phyloP scores from a whole-genome alignment of 2,329 filamentous ascomycete genomes.

The Leptographium procerum region DNA sequence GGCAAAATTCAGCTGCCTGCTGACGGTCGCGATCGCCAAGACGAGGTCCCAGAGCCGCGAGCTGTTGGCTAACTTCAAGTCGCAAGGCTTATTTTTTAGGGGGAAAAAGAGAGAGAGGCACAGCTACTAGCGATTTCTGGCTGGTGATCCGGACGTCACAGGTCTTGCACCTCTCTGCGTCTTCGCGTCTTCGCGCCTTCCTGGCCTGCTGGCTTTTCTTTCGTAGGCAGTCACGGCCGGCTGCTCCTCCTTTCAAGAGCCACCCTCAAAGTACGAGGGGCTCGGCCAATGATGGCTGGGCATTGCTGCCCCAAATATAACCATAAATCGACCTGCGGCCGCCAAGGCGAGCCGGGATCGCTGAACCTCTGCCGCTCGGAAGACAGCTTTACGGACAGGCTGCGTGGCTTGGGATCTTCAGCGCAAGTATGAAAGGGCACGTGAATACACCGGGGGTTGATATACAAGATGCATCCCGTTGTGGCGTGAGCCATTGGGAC shows the following conservation, averaged over 20 bases:
- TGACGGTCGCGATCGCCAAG: not conserved
- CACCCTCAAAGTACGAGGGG: not conserved
- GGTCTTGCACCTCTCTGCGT: not conserved
- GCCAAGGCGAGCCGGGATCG: not conserved
- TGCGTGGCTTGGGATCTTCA: no score
- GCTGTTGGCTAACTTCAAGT: not conserved
- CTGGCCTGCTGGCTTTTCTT: not conserved
- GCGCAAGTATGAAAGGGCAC: no score
- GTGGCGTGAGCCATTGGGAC: not conserved
- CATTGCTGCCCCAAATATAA: not conserved
- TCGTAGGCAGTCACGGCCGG: not conserved
- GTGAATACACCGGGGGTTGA: no score
- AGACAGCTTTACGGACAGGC: no score
- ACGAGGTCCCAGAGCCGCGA: not conserved
- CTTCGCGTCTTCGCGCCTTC: not conserved
- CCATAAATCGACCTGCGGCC: not conserved
- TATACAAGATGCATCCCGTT: not conserved
- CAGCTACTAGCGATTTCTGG: not conserved
- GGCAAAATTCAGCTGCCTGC: not conserved
- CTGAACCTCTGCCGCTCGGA: not conserved
- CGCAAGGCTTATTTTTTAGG: not conserved
- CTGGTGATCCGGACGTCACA: not conserved
- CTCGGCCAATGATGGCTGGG: not conserved
- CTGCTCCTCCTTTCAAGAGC: not conserved
- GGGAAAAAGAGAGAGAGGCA: not conserved